phyloP scores from a whole-genome alignment of 139 green algal genomes.

The Volvox reticuliferus region DNA sequence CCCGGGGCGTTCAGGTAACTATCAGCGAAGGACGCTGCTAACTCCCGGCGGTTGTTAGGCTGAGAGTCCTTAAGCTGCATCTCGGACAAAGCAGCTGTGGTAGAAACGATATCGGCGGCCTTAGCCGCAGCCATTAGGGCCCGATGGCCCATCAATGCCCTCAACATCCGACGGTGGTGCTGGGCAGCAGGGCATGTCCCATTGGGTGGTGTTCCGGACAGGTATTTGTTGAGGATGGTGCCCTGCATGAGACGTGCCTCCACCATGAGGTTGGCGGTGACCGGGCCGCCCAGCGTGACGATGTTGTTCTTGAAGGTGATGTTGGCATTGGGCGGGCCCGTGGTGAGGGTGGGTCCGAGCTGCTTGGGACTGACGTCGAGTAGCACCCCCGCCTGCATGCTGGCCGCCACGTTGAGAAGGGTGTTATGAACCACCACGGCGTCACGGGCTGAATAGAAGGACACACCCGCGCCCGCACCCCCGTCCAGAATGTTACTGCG shows the following conservation, averaged over 20 bases:
- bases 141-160: too few relatives aligned
- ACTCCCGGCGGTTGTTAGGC: neutral
- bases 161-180: neutral
- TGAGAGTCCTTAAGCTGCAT: too few relatives aligned
- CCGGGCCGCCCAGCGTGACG: neutral
- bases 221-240: neutral
- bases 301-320: slow-evolving; percentile 49
- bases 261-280: slow-evolving; percentile 14
- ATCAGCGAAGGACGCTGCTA: neutral
- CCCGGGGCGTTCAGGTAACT: slow-evolving; percentile 11
- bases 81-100: neutral
- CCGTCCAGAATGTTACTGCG: slow-evolving; percentile 42
- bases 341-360: neutral
- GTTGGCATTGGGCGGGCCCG: slow-evolving; percentile 42
- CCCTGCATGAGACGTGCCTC: slow-evolving; percentile 37
- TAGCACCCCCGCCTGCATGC: slow-evolving; percentile 47
- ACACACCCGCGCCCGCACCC: slow-evolving; percentile 29
- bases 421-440: slow-evolving; percentile 43
- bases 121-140: too few relatives aligned
- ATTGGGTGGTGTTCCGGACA: neutral
- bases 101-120: too few relatives aligned
- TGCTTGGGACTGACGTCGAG: slow-evolving; percentile 46
- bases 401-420: slow-evolving; percentile 10
- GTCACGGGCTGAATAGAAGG: slow-evolving; percentile 44
- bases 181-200: slow-evolving; percentile 10